Base-by-base conservation (phyloP, 176 grass and related monocot genomes). In the Cenchrus fungigraminus region DNA sequence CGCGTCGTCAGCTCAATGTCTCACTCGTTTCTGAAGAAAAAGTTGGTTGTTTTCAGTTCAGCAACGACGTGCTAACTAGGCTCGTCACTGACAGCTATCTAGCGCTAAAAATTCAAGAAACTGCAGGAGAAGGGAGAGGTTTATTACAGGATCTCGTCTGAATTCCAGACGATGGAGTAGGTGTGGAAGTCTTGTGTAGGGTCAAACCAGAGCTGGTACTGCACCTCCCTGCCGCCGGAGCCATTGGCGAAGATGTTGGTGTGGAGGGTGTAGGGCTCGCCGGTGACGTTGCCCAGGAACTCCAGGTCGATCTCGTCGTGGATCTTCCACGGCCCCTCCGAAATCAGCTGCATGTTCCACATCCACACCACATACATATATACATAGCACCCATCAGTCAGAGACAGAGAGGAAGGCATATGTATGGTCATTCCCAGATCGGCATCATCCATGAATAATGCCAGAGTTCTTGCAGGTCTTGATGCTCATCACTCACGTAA, bases 121-220 rank as follows among this genome's bases (percentile, higher is more conserved):
- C 16, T 45, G 43, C 19, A 22, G 42, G 5, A 46, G 40, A 69
- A n/a, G 19, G 15, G 20, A 37, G 65, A 5, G 6, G 37, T 84
- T 97, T 84, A 92, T 96, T 84, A 97, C 94, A 97, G 77, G 83
- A 97, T 89, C 68, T 92, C 67, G 0, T 92, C 83, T 56, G 75
- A 79, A 55, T 85, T 97, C 94, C 94, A 97, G 63, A 97, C 4
- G 74, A 97, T 91, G 82, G 94, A 91, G 54, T 97, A 97, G 49
- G 83, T 90, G 71, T 97, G 94, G 69, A 92, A 94, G 37, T 89
- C 90, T 1, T 60, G 40, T 0, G 92, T 90, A 10, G 94, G 94
- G 12, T 97, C 92, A 62, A 94, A 94, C 92, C 92, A 94, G 31
- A 94, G 92, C 12, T 71, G 74, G 82, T 85, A 91, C 71, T 91